phyloP scores from a whole-genome alignment of 2,329 filamentous ascomycete species.

The Alternaria arbusti region DNA sequence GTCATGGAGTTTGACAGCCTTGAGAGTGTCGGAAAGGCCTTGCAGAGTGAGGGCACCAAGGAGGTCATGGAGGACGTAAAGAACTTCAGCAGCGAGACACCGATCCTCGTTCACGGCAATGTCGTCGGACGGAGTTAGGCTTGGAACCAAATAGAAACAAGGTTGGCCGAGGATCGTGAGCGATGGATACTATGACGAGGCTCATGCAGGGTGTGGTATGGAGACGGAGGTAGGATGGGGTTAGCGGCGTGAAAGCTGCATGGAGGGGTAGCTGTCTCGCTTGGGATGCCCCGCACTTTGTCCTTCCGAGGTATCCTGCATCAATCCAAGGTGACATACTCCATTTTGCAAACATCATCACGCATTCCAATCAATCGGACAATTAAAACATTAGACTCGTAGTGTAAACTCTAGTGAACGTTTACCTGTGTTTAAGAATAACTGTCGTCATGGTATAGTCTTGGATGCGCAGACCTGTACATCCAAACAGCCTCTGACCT shows the following conservation, averaged over 20 bases:
- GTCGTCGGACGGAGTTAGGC: conserved; percentile 22
- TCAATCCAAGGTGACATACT: neutral
- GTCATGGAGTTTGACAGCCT: conserved; percentile 34
- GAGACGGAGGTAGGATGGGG: neutral
- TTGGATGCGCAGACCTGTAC: neutral
- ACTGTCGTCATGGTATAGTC: neutral
- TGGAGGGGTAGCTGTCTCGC: conserved; percentile 4
- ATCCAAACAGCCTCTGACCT: neutral
- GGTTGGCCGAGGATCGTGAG: neutral
- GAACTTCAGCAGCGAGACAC: conserved; percentile 47
- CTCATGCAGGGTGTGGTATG: neutral
- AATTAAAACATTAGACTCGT: neutral
- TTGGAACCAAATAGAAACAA: neutral
- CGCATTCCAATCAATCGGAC: neutral
- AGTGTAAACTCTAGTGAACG: neutral
- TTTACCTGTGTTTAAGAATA: neutral
- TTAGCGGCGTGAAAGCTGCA: neutral
- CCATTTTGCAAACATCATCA: neutral
- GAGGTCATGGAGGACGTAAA: conserved; percentile 47
- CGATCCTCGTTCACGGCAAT: conserved; percentile 34
- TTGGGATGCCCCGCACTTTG: neutral
- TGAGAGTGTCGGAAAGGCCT: conserved; percentile 31
- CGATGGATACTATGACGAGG: neutral
- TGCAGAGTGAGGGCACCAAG: conserved; percentile 25
- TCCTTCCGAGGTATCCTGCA: conserved; percentile 2